A percentile compares a stretch with the other conserved stretches of the same genome.
phyloP scores from a whole-genome alignment of 192 early-diverging fungal genomes.

The Backusella liffmaniae region DNA sequence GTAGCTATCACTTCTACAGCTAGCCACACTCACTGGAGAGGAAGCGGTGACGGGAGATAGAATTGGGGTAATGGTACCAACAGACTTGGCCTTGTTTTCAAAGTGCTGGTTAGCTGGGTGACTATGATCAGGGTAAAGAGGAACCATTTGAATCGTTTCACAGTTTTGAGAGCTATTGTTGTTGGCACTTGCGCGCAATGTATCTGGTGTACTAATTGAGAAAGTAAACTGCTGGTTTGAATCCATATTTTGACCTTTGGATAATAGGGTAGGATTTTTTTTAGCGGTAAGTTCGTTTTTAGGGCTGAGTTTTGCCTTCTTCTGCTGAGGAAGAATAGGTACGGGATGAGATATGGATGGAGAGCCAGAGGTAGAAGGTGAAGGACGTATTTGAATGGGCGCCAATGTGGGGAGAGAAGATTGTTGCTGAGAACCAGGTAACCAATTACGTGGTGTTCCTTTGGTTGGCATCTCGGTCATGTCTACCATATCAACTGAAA shows the following conservation, averaged over 20 bases:
- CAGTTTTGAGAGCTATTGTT: neutral
- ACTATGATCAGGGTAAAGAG: slow-evolving; percentile 16
- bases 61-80: neutral
- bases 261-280: neutral
- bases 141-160: slow-evolving; percentile 11
- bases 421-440: neutral
- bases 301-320: neutral
- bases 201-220: slow-evolving; percentile 20
- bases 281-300: neutral
- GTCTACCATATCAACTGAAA: neutral
- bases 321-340: neutral
- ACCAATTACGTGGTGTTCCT: neutral
- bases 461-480: neutral
- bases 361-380: neutral
- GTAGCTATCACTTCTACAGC: neutral
- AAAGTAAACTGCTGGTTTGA: slow-evolving; percentile 17
- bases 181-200: neutral
- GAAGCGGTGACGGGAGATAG: neutral
- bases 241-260: neutral
- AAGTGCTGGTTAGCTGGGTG: slow-evolving; percentile 2
- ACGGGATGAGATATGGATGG: neutral
- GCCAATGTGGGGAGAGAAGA: neutral
- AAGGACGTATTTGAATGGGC: slow-evolving; percentile 1
- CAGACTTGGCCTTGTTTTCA: neutral
- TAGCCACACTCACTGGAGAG: slow-evolving; percentile 2